Conservation (phyloP, 768 basidiomycete genomes). For the Leccinum sublutescens region DNA sequence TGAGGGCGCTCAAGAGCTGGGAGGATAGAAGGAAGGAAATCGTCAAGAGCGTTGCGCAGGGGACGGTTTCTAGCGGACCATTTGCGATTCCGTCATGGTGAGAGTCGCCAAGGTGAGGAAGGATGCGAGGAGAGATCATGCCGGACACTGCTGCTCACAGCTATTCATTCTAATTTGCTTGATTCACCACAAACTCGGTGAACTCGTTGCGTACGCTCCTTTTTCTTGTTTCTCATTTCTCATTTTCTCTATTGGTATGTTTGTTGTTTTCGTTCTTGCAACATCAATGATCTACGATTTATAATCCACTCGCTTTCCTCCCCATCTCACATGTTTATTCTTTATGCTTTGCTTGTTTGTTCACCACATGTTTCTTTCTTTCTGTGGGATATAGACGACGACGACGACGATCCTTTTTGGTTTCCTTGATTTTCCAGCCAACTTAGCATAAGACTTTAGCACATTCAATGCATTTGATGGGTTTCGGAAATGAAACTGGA, state of each 20-base stretch:
- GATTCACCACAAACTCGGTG: slow-evolving; percentile 1
- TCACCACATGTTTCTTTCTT: neutral
- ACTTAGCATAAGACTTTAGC: neutral
- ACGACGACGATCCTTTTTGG: slow-evolving; percentile 8
- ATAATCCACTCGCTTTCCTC: neutral
- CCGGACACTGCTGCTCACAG: neutral
- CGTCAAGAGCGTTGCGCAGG: slow-evolving; percentile 49
- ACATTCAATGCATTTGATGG: neutral
- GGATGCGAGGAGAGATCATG: neutral
- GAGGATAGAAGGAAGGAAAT: slow-evolving; percentile 70
- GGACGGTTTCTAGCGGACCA: slow-evolving; percentile 17
- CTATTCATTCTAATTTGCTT: neutral
- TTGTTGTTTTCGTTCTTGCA: neutral
- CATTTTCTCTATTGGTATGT: neutral
- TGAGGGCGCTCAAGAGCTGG: slow-evolving; percentile 76
- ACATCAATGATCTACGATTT: neutral
- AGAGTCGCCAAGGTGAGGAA: neutral
- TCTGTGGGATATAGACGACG: slow-evolving; percentile 7
- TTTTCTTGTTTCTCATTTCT: slow-evolving; percentile 8
- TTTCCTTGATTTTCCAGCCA: neutral
- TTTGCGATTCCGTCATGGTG: slow-evolving; percentile 3
- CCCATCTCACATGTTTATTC: neutral
- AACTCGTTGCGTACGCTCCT: slow-evolving; percentile 22
- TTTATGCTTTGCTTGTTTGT: neutral
- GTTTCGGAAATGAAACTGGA: neutral